Base-by-base conservation (phyloP, 176 grass and related monocot genomes). In the Aegilops longissima region DNA sequence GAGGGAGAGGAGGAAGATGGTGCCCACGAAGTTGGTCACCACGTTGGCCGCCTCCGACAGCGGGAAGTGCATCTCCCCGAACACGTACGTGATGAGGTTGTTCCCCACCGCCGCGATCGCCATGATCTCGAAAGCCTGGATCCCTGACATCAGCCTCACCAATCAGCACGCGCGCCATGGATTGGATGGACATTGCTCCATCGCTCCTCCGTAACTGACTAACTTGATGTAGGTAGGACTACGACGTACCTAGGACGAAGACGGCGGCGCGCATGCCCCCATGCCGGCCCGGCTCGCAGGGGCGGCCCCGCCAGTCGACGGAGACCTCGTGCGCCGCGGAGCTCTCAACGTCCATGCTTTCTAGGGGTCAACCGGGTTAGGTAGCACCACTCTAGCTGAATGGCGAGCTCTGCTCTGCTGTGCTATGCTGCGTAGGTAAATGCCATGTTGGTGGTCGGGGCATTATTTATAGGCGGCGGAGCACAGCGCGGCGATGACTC, bases 71-170 rank as follows among this genome's bases (percentile, higher is more conserved):
- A 98, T 98, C 84, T 96, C 96, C 70, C 94, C 93, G 70, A 96
- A 98, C 58, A 96, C 96, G 93, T 98, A 98, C n/a, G 96, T 98
- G 85, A 98, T 96, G 0, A 98, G 92, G 80, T 96, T 98, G 88
- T 98, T 98, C 51, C 96, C 96, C 87, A 98, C 96, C 69, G 96
- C 93, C 82, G 96, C 96, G 73, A 96, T 98, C 59, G 92, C 92
- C 93, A 96, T 98, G 90, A 98, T 98, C 83, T 98, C 96, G 77
- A 98, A 92, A 67, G 86, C 92, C 88, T 98, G 96, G 67, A 96
- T 89, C 10, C 96, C 96, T 98, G 86, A 82, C 31, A 2, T 49
- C 45, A 14, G 14, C 27, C 8, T 79, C 59, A 25, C 12, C 27
- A 5, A 0, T 6, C 24, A 20, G 42, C 20, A 21, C 6, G 12